Base-by-base conservation (phyloP, 202 grass and related monocot genomes). In the Bolboschoenoplectus hybrid region DNA sequence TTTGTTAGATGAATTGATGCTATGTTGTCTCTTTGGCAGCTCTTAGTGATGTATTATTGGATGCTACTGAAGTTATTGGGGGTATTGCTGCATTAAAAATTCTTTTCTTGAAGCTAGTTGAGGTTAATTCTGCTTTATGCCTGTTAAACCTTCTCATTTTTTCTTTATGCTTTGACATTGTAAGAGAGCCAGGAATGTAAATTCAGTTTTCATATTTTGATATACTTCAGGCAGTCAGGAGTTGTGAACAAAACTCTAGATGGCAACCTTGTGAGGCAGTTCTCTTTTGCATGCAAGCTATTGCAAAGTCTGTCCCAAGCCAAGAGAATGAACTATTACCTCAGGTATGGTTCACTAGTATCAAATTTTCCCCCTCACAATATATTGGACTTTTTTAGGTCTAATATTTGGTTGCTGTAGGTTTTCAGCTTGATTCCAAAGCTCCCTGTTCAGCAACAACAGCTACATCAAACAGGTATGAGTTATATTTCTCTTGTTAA, bases 251-350 rank as follows among this genome's bases (percentile, higher is more conserved):
- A 84, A 89, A 78, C 49, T 88, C 87, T 76, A 99, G 88, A 73
- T 99, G 93, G 97, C 93, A 96, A 88, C 97, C 92, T 85, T 69
- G 95, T 76, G 97, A 99, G 85, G 93, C 97, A 83, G 92, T 92
- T 20, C 80, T 99, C 64, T 96, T 93, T 81, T 99, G 93, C 85
- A 95, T 99, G 88, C 93, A 94, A 92, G 90, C 97, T 47, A 92
- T 99, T 64, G 93, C 93, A 40, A 96, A 90, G 81, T 94, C 97
- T 17, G 83, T 99, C 76, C 92, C 93, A 57, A 84, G 81, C 80
- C 90, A 96, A 78, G 97, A 99, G 88, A 87, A 84, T 62, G 97
- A 94, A 86, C 85, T 96, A 88, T 84, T 99, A 75, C 93, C 93
- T 26, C 91, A 96, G 93, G 97, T 99, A 88, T 79, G 62, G 56